Base-by-base conservation (phyloP, 345 rosid genomes). In the Lumnitzera littorea region DNA sequence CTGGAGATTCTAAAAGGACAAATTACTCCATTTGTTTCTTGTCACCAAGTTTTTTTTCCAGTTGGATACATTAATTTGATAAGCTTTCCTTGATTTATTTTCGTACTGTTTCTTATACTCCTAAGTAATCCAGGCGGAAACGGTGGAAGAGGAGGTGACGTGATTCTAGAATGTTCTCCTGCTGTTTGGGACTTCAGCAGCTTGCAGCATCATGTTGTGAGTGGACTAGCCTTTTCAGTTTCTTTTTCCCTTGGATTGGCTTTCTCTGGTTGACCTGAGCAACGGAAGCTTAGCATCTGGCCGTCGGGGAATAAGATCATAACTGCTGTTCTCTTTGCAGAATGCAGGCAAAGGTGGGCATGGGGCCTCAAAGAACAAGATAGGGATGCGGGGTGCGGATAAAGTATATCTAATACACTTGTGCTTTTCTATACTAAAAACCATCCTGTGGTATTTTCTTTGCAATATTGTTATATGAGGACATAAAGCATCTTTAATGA, bases 91-190 rank as follows among this genome's bases (percentile, higher is more conserved):
- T 43, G 27, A 25, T 7, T 15, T 20, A 31, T 14, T 12, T 36
- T 27, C 17, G 41, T 62, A 25, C 13, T 23, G 27, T 48, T 62
- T 20, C 50, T 43, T n/a, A 5, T 23, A 58, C 61, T 61, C 52
- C 63, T 12, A 15, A 52, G 67, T 50, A 46, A 54, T 79, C 63
- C 59, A 92, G 97, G 96, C 74, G 98, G 97, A 50, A 87, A 86
- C 74, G 97, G 98, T 67, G 98, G 98, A 58, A 84, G 84, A 77
- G 98, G 97, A 53, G 98, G 98, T 48, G 90, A 92, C 77, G 97
- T 92, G 78, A 84, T 89, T 25, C 61, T 92, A 25, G 88, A 92
- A 72, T 85, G 98, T 70, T 84, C 96, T 10, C 80, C 81, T 27
- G 61, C 88, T 31, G 78, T 92, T 65, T 89, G 97, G 98, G 97